A percentile compares a stretch with the other conserved stretches of the same genome.
Evolutionary conservation across 306 rosid genomes (phyloP).

Genomic region (Inga oerstediana): DNA sequence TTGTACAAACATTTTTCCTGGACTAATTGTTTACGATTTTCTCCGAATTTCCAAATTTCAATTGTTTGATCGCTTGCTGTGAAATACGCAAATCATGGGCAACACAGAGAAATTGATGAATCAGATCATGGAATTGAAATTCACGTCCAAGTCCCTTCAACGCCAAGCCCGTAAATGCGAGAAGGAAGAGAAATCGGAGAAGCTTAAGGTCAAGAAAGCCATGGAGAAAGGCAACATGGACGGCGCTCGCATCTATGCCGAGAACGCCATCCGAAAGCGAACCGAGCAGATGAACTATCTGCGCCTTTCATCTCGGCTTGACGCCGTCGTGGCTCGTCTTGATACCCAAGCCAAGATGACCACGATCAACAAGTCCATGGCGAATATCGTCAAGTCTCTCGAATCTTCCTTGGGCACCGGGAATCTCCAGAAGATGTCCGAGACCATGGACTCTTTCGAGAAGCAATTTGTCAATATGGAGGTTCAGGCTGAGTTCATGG

Average conservation of each 20-base stretch:
- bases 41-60: not conserved
- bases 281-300: constrained; percentile 80
- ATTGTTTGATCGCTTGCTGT: not conserved
- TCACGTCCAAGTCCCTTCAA: constrained; percentile 72
- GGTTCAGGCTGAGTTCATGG: constrained; percentile 86
- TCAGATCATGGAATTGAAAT: constrained; percentile 81
- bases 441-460: constrained; percentile 78
- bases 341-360: constrained; percentile 80
- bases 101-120: constrained; percentile 68
- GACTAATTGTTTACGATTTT: not conserved
- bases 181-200: constrained; percentile 78
- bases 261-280: constrained; percentile 75
- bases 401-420: constrained; percentile 65
- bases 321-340: constrained; percentile 80
- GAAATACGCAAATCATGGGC: constrained; percentile 48
- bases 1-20: not conserved
- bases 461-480: constrained; percentile 83
- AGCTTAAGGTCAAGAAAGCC: constrained; percentile 74
- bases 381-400: constrained; percentile 61
- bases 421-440: constrained; percentile 78
- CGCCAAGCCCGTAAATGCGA: constrained; percentile 72
- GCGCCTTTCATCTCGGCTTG: constrained; percentile 73
- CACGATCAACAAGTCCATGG: constrained; percentile 74
- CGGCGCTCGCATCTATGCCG: constrained; percentile 78
- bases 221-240: constrained; percentile 79